phyloP scores from a whole-genome alignment of 306 rosid genomes.

The Albizia julibrissin region DNA sequence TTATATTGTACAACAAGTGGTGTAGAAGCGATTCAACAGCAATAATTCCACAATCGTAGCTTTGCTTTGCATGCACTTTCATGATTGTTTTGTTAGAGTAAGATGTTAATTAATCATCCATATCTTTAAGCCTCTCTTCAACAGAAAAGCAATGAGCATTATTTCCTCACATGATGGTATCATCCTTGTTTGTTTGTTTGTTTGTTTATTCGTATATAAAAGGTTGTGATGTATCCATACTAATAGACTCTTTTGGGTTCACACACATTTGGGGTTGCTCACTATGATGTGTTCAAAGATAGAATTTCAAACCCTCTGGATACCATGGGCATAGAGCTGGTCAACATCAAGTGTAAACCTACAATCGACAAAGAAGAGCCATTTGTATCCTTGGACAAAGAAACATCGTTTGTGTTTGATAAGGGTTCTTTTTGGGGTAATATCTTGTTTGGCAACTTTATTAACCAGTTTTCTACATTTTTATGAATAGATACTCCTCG shows the following conservation, averaged over 20 bases:
- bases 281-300: constrained; percentile 38
- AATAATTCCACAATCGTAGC: not conserved
- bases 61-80: not conserved
- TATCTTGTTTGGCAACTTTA: too few relatives aligned
- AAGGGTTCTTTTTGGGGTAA: not conserved
- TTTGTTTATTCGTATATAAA: not conserved
- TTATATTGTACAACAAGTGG: not conserved
- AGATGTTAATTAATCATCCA: not conserved
- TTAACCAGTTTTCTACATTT: not conserved
- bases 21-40: not conserved
- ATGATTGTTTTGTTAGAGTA: not conserved
- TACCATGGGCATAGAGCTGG: constrained; percentile 36
- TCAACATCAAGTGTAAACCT: not conserved
- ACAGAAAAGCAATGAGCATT: not conserved
- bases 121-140: not conserved
- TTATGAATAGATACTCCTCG: constrained; percentile 25
- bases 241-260: constrained; percentile 40
- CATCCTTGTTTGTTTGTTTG: not conserved
- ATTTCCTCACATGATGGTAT: not conserved
- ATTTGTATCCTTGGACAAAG: not conserved
- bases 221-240: not conserved
- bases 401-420: not conserved
- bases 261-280: constrained; percentile 56
- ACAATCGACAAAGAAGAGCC: not conserved
- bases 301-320: constrained; percentile 28